phyloP scores from a whole-genome alignment of 164 flowering plant genomes.

The Tetrastigma voinierianum region DNA sequence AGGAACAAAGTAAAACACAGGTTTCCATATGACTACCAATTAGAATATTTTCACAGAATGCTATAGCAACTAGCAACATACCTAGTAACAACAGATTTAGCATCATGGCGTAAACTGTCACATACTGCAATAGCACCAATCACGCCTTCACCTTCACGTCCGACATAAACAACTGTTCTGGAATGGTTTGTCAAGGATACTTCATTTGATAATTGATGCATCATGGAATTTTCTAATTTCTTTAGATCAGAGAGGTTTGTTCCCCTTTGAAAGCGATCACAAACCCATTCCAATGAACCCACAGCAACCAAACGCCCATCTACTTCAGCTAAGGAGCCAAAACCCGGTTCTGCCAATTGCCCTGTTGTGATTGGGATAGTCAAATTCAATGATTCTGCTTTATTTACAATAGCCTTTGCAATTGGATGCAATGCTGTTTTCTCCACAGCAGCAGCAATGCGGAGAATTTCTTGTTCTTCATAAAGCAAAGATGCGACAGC shows the following conservation, averaged over 20 bases:
- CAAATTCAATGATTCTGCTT: constrained; percentile 73
- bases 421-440: constrained; percentile 91
- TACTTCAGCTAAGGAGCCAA: constrained; percentile 89
- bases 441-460: constrained; percentile 94
- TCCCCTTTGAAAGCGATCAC: constrained; percentile 54
- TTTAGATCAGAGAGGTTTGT: constrained; percentile 36
- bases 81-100: constrained; percentile 70
- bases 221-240: constrained; percentile 46
- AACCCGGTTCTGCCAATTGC: constrained; percentile 88
- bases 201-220: constrained; percentile 31
- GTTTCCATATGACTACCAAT: neutral
- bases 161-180: constrained; percentile 81
- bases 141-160: constrained; percentile 89
- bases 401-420: constrained; percentile 74
- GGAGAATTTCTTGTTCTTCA: constrained; percentile 68
- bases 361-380: constrained; percentile 69
- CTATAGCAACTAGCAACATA: constrained; percentile 18
- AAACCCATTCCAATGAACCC: constrained; percentile 81
- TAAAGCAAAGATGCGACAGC: constrained; percentile 60
- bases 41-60: constrained; percentile 1
- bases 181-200: constrained; percentile 48
- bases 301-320: constrained; percentile 86
- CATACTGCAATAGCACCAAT: constrained; percentile 88
- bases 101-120: constrained; percentile 77
- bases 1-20: constrained; percentile 8